Base-by-base conservation (phyloP, 257 asterid genomes). In the Voacanga thouarsii region DNA sequence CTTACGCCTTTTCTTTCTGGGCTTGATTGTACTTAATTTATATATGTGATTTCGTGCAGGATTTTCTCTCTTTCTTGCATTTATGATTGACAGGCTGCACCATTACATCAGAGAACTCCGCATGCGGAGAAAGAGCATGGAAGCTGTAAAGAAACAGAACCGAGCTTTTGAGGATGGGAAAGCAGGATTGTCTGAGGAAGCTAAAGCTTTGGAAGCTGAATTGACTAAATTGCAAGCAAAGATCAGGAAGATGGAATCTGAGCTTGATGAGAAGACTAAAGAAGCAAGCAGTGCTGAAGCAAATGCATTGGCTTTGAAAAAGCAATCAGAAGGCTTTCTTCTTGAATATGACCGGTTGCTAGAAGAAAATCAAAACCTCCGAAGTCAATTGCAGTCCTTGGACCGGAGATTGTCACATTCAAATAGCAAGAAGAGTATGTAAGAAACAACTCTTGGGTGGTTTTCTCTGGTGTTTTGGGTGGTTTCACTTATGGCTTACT, bases 301-400 rank as follows among this genome's bases (percentile, higher is more conserved):
- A 57, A 90, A 89, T 83, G 88, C 95, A 50, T 23, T 79, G 78
- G 98, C 98, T 51, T 71, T 94, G 71, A 89, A 87, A 76, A 94
- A 94, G 80, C 98, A 94, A 81, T 89, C 98, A 5, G 97, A 94
- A 76, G 98, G 96, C 6, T 91, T 94, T 77, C 96, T 92, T 72
- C 89, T 90, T 30, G 98, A 94, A 83, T 92, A 92, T 57, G 97
- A 91, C 80, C 91, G 98, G 16, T 84, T 94, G 84, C 93, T 88
- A 3, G 97, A 89, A 79, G 98, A 94, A 84, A 94, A 94, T 83
- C 93, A 89, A 83, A 86, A 83, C 69, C 97, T 94, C 43, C 86
- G 94, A 75, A 86, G 87, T 86, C 94, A 92, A 61, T 81, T 94
- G 82, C 93, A 92, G 76, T 84, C 96, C 7, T 80, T 92, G 80